phyloP scores from a whole-genome alignment of 192 early-diverging fungal genomes.

The Podila epigama region DNA sequence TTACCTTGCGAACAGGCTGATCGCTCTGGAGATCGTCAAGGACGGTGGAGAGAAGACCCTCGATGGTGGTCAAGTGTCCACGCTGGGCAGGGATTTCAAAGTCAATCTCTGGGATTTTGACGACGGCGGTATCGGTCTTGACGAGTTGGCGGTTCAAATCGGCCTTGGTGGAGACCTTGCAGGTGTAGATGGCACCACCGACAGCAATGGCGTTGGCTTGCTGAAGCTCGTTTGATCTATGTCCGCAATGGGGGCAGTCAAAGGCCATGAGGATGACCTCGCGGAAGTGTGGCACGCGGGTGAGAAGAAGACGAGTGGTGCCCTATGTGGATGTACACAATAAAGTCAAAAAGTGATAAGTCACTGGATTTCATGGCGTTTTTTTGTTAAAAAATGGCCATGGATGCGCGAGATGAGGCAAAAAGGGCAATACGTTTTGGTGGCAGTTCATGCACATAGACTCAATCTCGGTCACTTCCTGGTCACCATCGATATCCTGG shows the following conservation, averaged over 20 bases:
- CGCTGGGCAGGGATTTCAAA: slow-evolving; percentile 88
- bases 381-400: too few relatives aligned
- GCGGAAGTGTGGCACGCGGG: slow-evolving; percentile 92
- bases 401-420: too few relatives aligned
- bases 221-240: slow-evolving; percentile 91
- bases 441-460: slow-evolving; percentile 91
- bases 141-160: slow-evolving; percentile 94
- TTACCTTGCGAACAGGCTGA: slow-evolving; percentile 79
- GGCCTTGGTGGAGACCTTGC: slow-evolving; percentile 67
- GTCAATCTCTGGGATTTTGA: slow-evolving; percentile 84
- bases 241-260: slow-evolving; percentile 80
- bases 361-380: too few relatives aligned
- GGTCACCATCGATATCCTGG: slow-evolving; percentile 51
- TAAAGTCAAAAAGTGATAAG: too few relatives aligned
- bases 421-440: slow-evolving; percentile 64
- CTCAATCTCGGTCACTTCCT: slow-evolving; percentile 81
- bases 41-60: slow-evolving; percentile 79
- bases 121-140: slow-evolving; percentile 81
- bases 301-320: slow-evolving; percentile 83
- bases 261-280: slow-evolving; percentile 61
- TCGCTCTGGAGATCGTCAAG: slow-evolving; percentile 81
- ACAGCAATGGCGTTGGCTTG: slow-evolving; percentile 84
- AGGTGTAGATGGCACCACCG: slow-evolving; percentile 75
- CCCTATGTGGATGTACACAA: slow-evolving; percentile 60
- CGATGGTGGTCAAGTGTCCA: slow-evolving; percentile 90